Evolutionary conservation across 495 filamentous ascomycete genomes (phyloP).

Genomic region (Penicillium riverlandense): DNA sequence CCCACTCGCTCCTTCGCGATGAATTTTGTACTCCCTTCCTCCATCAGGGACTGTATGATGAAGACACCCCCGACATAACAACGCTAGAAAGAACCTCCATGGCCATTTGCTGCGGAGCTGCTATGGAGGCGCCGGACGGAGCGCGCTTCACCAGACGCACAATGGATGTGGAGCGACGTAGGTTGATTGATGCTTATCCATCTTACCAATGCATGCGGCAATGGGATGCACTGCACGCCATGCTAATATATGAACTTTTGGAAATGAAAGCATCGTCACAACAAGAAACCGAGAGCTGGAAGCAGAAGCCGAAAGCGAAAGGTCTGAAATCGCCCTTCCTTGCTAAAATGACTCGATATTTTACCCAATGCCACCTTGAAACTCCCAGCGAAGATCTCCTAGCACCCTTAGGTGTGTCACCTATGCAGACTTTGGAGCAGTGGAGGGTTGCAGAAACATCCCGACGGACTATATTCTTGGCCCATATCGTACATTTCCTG

Average conservation of each 20-base stretch:
- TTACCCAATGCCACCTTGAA: constrained; percentile 2
- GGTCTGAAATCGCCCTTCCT: constrained; percentile 6
- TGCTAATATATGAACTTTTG: constrained; percentile 9
- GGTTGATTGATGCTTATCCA: constrained; percentile 5
- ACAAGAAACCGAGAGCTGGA: constrained; percentile 1
- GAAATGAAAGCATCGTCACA: constrained; percentile 1
- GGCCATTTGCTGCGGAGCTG: constrained; percentile 9
- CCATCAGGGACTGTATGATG: constrained; percentile 5
- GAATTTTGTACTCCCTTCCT: constrained; percentile 5
- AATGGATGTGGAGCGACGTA: constrained; percentile 8
- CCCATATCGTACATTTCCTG: constrained; percentile 7
- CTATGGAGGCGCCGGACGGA: constrained; percentile 7
- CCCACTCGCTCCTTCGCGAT: constrained; percentile 1
- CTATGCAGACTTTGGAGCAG: not conserved
- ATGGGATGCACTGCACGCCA: constrained; percentile 11
- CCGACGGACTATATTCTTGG: constrained; percentile 10
- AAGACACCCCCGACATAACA: constrained; percentile 6
- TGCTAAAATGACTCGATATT: constrained; percentile 6
- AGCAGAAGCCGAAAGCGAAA: constrained; percentile 2
- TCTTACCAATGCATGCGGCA: constrained; percentile 11
- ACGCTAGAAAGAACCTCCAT: constrained; percentile 9
- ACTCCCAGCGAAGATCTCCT: not conserved
- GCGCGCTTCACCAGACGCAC: constrained; percentile 5
- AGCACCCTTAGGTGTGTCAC: not conserved
- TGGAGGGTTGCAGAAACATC: constrained; percentile 9